Evolutionary conservation across 176 grass and related monocot species (phyloP), one percentile per base, ranked within the genome.

Genomic region (Aechmea fasciata): DNA sequence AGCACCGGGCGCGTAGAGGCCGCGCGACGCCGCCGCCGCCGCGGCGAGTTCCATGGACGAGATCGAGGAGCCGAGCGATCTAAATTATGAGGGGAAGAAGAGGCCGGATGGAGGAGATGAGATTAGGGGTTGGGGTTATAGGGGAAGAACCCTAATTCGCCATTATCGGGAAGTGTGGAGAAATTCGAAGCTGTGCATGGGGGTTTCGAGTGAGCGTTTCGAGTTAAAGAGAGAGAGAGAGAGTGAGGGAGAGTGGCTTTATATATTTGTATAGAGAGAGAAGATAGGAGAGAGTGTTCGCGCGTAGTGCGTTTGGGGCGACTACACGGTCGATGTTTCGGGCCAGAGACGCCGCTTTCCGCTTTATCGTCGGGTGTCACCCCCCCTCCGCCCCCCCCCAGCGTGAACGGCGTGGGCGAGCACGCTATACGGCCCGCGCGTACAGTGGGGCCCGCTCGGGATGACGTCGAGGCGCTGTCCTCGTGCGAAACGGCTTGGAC

Each of bases 321-420:
- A 61, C 29, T 67, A 26, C 65, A 68, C 22, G 29, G 26, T 69
- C 28, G 65, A 9, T 12, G 2, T 18, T 49, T 17, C 12, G 9
- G 10, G 23, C 75, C 66, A 13, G 52, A 69, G 75, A 50, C 28
- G 52, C 12, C 22, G 28, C 75, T 69, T 50, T 50, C 19, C 28
- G 1, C 51, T 62, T 69, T 51, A 63, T 62, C 75, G 24, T 18
- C 24, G 1, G 9, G 1, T 59, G 54, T 8, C 13, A n/a, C 54
- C 4, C 10, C 15, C 3, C 52, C 11, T 7, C 52, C 15, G 15
- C 22, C 22, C 22, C 12, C 3, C 54, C n/a, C 13, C n/a, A 59
- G 15, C 54, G 54, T 59, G 54, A 59, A 14, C 3, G 5, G 19
- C 54, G 54, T 59, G n/a, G 8, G 54, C 33, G 33, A 41, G 33